phyloP scores from a whole-genome alignment of 306 rosid genomes.

The Castanea mollissima region DNA sequence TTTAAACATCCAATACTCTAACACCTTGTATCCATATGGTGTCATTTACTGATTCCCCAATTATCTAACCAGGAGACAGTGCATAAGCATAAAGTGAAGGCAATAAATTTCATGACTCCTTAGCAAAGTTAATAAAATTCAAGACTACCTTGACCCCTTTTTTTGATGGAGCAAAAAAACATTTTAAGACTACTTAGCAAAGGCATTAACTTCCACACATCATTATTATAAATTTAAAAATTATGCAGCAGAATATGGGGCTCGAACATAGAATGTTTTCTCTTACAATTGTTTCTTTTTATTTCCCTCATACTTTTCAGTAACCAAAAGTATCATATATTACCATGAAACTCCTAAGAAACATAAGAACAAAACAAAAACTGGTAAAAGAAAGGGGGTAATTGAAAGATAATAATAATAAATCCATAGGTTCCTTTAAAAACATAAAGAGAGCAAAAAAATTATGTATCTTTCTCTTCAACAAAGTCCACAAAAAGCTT shows the following conservation, averaged over 20 bases:
- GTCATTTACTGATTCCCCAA: not conserved
- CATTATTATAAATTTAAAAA: not conserved
- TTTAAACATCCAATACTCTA: not conserved
- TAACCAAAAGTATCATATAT: not conserved
- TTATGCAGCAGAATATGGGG: not conserved
- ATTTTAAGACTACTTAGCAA: not conserved
- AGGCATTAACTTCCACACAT: not conserved
- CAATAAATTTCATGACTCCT: not conserved
- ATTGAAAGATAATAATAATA: not conserved
- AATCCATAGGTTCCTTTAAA: not conserved
- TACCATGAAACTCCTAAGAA: not conserved
- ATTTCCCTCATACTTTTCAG: not conserved
- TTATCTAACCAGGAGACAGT: not conserved
- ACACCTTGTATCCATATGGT: not conserved
- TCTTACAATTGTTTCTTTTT: not conserved
- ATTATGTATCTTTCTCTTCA: not conserved
- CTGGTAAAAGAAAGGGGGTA: no score
- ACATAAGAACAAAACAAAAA: not conserved
- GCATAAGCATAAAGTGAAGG: not conserved
- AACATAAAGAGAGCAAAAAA: not conserved
- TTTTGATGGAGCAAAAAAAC: no score
- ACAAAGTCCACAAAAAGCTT: constrained; percentile 17
- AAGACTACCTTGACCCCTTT: no score
- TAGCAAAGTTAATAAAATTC: not conserved
- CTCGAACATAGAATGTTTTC: not conserved